These are phyloP conservation scores for Lachancea nothofagi DNA, from an alignment of 805 yeast species.

Conservation along the genomic window DNA sequence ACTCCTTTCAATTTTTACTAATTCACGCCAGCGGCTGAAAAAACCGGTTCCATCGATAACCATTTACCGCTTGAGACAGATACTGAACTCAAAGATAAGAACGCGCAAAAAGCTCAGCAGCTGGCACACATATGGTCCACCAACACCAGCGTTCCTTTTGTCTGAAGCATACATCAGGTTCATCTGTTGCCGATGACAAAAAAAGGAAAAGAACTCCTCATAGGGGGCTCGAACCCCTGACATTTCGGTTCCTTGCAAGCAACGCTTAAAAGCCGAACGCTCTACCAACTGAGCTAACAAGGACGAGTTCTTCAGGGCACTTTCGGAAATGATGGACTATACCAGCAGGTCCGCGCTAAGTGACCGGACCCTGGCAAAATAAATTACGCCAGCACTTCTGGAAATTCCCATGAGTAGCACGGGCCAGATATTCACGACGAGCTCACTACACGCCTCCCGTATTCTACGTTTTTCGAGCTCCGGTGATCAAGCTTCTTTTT, in stretches of 20 bases:
- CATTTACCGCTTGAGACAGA: no score
- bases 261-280: constrained; percentile 59
- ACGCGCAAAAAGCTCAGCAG: neutral
- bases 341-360: neutral
- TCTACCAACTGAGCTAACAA: constrained; percentile 65
- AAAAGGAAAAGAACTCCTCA: constrained; percentile 37
- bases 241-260: constrained; percentile 42
- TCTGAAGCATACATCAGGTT: neutral
- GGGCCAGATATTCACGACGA: no score
- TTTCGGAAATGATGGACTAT: neutral
- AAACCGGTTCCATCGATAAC: no score
- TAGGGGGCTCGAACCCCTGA: constrained; percentile 50
- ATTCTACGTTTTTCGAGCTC: no score
- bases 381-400: no score
- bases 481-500: no score
- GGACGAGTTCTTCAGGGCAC: constrained; percentile 36
- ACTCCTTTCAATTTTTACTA: no score
- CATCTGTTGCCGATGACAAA: neutral
- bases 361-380: no score
- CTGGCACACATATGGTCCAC: neutral
- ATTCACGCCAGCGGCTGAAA: no score
- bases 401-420: no score
- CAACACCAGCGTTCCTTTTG: neutral
- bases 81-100: no score
- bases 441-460: no score